phyloP scores from a whole-genome alignment of 352 stramenopile species.

The Phytophthora tubulina region DNA sequence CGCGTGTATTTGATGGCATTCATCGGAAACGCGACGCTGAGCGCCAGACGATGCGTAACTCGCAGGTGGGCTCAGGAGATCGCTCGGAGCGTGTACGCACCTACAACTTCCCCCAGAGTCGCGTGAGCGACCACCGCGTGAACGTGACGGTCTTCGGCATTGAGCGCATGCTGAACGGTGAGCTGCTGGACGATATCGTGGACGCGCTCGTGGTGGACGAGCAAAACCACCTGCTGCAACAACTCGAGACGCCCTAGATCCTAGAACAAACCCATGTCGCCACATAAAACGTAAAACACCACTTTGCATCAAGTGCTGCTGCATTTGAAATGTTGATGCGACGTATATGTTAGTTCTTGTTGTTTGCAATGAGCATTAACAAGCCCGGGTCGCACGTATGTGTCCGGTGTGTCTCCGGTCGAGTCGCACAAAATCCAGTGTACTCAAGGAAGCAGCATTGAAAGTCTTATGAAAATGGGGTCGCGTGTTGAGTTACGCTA shows the following conservation, averaged over 20 bases:
- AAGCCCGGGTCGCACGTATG: slow-evolving; percentile 14
- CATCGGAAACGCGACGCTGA: slow-evolving; percentile 70
- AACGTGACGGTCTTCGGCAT: slow-evolving; percentile 91
- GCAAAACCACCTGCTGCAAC: slow-evolving; percentile 79
- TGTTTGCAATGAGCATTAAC: slow-evolving; percentile 2
- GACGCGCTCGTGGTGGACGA: slow-evolving; percentile 81
- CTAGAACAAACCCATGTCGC: slow-evolving; percentile 28
- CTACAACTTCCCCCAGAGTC: slow-evolving; percentile 98
- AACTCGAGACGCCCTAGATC: slow-evolving; percentile 58
- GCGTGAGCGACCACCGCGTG: slow-evolving; percentile 96
- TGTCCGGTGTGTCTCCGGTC: slow-evolving; percentile 9
- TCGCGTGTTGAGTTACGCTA: slow-evolving; percentile 37
- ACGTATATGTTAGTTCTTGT: slow-evolving; percentile 15
- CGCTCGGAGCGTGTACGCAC: slow-evolving; percentile 98
- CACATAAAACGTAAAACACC: slow-evolving; percentile 17
- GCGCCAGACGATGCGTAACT: slow-evolving; percentile 71
- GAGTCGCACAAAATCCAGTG: slow-evolving; percentile 28
- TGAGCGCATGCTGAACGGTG: slow-evolving; percentile 90
- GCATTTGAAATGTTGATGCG: slow-evolving; percentile 5
- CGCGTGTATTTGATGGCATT: slow-evolving; percentile 96
- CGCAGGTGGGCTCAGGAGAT: slow-evolving; percentile 96
- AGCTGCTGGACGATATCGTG: slow-evolving; percentile 92
- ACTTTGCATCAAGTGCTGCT: slow-evolving; percentile 4
- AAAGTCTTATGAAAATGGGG: not conserved
- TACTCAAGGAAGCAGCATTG: not conserved